phyloP scores from a whole-genome alignment of 208 protist genomes.

The Porcisia hertigi region DNA sequence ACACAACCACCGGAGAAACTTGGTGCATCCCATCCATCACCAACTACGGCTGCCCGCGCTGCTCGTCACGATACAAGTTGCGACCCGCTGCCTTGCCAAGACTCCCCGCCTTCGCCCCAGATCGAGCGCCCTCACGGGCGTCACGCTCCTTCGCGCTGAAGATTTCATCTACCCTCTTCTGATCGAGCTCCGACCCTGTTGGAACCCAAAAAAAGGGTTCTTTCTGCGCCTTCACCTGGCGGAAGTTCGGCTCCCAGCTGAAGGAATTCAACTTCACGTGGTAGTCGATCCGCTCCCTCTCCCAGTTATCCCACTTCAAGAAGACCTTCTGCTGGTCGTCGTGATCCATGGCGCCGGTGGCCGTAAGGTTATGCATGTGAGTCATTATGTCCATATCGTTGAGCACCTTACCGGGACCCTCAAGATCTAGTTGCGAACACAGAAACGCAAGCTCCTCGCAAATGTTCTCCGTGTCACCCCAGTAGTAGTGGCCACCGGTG shows the following conservation, averaged over 20 bases:
- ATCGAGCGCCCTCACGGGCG: conserved; percentile 45
- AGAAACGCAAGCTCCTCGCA: conserved; percentile 90
- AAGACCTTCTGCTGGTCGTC: conserved; percentile 89
- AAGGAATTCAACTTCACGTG: conserved; percentile 89
- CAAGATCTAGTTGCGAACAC: conserved; percentile 81
- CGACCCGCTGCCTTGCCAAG: conserved; percentile 61
- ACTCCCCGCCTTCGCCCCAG: conserved; percentile 73
- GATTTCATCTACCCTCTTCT: conserved; percentile 88
- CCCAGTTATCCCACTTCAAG: conserved; percentile 93
- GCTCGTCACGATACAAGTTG: conserved; percentile 69
- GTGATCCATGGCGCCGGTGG: conserved; percentile 88
- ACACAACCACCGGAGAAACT: background rate
- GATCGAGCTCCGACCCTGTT: conserved; percentile 78
- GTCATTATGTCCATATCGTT: conserved; percentile 95
- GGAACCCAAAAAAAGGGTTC: conserved; percentile 93
- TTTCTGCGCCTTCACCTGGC: conserved; percentile 89
- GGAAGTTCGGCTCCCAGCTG: conserved; percentile 88
- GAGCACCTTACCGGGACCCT: conserved; percentile 79
- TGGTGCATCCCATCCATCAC: background rate
- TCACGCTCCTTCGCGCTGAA: conserved; percentile 81
- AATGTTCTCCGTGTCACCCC: conserved; percentile 79
- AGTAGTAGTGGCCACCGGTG: conserved; percentile 84
- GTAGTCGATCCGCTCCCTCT: conserved; percentile 90
- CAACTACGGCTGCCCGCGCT: conserved; percentile 9
- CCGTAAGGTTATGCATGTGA: conserved; percentile 89